Evolutionary conservation across 257 asterid genomes (phyloP), one percentile per base, ranked within the genome.

Genomic region (Solanum gracilifrons): DNA sequence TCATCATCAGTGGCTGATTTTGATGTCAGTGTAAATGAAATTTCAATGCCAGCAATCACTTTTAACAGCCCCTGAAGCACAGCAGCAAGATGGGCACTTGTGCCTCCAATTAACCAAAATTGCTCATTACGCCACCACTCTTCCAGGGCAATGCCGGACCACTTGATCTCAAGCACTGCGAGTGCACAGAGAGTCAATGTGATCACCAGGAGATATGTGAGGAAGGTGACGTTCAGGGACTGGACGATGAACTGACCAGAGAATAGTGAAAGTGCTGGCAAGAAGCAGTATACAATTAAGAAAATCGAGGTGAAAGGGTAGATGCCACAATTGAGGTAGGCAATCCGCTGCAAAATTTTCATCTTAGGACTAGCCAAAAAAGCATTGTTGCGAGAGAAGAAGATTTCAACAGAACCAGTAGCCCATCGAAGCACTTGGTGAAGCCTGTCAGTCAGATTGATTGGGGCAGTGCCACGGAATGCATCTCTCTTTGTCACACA

Each of bases 101-200:
- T 95, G 36, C 98, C 97, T 4, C 98, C 96, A 1, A 95, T 95
- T 86, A 95, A 84, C 98, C 98, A 95, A 87, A 95, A 95, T 36
- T 95, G 98, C 90, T 95, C 98, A 20, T 95, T 95, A 2, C 98
- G 87, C 98, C 98, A 95, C 98, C 98, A 95, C 85, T 95, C 98
- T 89, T 95, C 98, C 60, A 95, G 11, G 13, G 92, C 89, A 33
- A 95, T 95, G 4, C 97, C 96, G 0, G 98, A 94, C 98, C 98
- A 95, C 89, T 94, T 95, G 64, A 95, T 93, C 90, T 95, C 98
- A 3, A 95, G 98, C 66, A 95, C 39, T 23, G 98, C 98, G 29
- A 95, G 83, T 2, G 62, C 76, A 12, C 96, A 94, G 0, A 95
- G 95, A 4, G 98, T 95, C 46, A 95, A 9, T 3, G 97, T 93